Evolutionary conservation across 257 asterid genomes (phyloP).

Genomic region (Solanum tacnaense): DNA sequence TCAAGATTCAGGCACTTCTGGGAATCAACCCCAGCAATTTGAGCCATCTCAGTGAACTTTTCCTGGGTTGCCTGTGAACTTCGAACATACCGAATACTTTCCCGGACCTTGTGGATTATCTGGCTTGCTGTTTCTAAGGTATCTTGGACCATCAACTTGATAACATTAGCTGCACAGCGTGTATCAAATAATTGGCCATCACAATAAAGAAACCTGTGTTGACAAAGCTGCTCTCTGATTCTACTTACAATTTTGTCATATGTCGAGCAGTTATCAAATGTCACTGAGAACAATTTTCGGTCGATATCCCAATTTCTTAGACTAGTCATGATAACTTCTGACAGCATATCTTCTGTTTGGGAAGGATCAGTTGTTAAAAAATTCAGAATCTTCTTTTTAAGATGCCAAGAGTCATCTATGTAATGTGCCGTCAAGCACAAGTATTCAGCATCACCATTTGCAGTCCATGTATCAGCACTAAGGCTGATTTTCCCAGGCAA

Average conservation of each 20-base stretch:
- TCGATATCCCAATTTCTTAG: constrained; percentile 80
- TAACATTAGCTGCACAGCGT: constrained; percentile 77
- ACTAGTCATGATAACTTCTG: constrained; percentile 56
- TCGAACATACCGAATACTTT: constrained; percentile 51
- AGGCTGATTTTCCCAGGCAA: constrained; percentile 81
- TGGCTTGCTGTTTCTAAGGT: constrained; percentile 54
- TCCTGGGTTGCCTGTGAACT: constrained; percentile 55
- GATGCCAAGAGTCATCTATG: constrained; percentile 68
- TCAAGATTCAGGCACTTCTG: constrained; percentile 46
- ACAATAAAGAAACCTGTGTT: constrained; percentile 65
- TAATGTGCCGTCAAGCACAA: constrained; percentile 76
- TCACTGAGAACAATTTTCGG: constrained; percentile 68
- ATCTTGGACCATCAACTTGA: constrained; percentile 70
- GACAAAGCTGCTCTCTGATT: constrained; percentile 72
- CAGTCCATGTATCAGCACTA: constrained; percentile 64
- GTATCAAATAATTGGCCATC: constrained; percentile 87
- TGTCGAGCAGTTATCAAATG: constrained; percentile 43
- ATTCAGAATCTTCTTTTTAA: constrained; percentile 60
- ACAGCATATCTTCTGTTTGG: constrained; percentile 57
- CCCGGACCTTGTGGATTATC: constrained; percentile 60
- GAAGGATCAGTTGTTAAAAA: constrained; percentile 52
- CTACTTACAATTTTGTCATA: constrained; percentile 53
- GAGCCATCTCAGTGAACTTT: constrained; percentile 70
- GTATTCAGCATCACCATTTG: constrained; percentile 46
- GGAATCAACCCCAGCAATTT: constrained; percentile 39